phyloP scores from a whole-genome alignment of 768 basidiomycete genomes.

The Rhodosporidiobolus odoratus region DNA sequence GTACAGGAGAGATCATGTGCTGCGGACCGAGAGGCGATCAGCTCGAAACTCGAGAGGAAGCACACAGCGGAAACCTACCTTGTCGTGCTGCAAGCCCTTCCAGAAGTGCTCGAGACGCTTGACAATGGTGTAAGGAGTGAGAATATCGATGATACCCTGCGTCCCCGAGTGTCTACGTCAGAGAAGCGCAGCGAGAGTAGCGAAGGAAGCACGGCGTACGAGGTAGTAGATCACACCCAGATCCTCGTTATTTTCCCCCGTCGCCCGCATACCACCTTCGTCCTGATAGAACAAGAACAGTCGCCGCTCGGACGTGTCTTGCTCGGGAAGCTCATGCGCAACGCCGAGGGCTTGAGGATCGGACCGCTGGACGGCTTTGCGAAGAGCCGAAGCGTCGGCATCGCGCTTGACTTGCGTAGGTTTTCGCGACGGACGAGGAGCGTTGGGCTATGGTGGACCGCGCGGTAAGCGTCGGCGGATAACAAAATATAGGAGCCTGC shows the following conservation, averaged over 20 bases:
- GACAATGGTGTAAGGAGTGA: constrained; percentile 72
- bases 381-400: constrained; percentile 75
- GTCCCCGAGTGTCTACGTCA: neutral
- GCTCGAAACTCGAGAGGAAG: constrained; percentile 8
- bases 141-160: constrained; percentile 84
- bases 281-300: constrained; percentile 94
- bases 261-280: constrained; percentile 85
- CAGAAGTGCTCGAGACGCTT: constrained; percentile 86
- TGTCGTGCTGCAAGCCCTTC: constrained; percentile 81
- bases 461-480: neutral
- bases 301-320: constrained; percentile 58
- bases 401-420: constrained; percentile 56
- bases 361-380: constrained; percentile 75
- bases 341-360: constrained; percentile 64
- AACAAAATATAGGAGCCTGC: constrained; percentile 44
- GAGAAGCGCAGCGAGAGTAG: too few relatives aligned
- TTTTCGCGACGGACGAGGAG: constrained; percentile 62
- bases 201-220: constrained; percentile 8
- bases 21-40: constrained; percentile 45
- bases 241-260: constrained; percentile 71
- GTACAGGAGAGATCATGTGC: constrained; percentile 93
- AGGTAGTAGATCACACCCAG: constrained; percentile 55
- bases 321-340: constrained; percentile 58
- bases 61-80: constrained; percentile 56
- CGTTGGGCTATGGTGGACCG: constrained; percentile 56